phyloP scores from a whole-genome alignment of 129 eudicot species.

The Apium graveolens region DNA sequence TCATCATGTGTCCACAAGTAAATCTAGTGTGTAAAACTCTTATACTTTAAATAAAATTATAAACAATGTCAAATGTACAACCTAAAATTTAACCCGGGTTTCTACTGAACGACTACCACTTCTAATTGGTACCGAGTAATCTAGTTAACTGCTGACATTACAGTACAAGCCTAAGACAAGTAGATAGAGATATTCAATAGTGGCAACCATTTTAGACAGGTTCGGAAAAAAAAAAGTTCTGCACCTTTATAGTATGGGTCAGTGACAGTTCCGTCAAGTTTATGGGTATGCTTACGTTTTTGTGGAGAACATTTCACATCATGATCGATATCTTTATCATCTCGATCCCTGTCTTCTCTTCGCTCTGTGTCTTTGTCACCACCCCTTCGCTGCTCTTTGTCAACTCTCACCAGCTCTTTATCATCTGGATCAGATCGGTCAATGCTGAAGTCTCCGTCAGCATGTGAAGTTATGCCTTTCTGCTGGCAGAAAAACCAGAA shows the following conservation, averaged over 20 bases:
- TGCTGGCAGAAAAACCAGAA: constrained; percentile 19
- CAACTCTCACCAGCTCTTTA: constrained; percentile 28
- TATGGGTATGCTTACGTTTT: constrained; percentile 35
- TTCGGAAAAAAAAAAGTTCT: background rate
- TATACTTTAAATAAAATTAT: background rate
- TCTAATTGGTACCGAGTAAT: background rate
- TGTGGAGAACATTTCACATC: constrained; percentile 25
- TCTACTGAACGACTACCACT: background rate
- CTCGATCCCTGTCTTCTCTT: constrained; percentile 34
- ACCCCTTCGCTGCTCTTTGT: constrained; percentile 38
- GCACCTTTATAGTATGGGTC: constrained; percentile 49
- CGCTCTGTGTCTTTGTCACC: constrained; percentile 40
- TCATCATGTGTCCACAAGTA: background rate
- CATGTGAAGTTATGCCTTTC: constrained; percentile 37
- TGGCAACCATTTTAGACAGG: background rate
- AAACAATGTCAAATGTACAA: background rate
- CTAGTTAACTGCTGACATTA: background rate
- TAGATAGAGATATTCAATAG: background rate
- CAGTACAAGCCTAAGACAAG: background rate
- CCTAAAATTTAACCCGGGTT: background rate
- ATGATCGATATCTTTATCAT: constrained; percentile 30
- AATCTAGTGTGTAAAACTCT: background rate
- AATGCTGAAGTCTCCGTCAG: constrained; percentile 36
- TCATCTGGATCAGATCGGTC: constrained; percentile 39
- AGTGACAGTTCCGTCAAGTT: constrained; percentile 41